Evolutionary conservation across 2,329 filamentous ascomycete species (phyloP), one percentile per base, ranked within the genome.

Genomic region (Hypoxylon sp.): DNA sequence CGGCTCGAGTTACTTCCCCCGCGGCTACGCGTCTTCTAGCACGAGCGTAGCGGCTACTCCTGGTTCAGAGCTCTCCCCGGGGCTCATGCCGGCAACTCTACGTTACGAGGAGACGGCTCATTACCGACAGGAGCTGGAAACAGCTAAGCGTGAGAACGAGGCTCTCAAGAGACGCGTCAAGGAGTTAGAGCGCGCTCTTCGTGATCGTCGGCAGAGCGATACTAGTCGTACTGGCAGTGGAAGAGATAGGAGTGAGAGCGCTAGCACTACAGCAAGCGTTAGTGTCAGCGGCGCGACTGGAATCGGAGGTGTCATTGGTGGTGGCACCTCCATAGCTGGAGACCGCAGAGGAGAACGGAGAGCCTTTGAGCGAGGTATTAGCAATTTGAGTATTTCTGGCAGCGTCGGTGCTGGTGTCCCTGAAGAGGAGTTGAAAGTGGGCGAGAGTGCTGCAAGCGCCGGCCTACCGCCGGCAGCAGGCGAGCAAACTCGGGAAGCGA

Each of bases 101-200:
- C 84, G 89, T 11, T 90, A 89, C 75, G 89, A 91, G 71, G 89
- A 91, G 77, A 87, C 87, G 0, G 86, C 85, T 0, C 85, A 84
- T 66, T 88, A 88, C 73, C 83, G 88, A 3, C 82, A 84, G 39
- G 89, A 91, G 75, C 80, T 91, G 0, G 89, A 91, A 24, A 80
- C 74, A 4, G 86, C 87, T 42, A 91, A 90, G 79, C 82, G 84
- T 51, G 90, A 92, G 78, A 91, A 92, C 66, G 89, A 91, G 58
- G 77, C 78, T 0, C 79, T 92, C 50, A 90, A 89, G 81, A 82
- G 84, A 60, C 84, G 87, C 13, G 86, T 92, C 64, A 84, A 88
- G 50, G 89, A 91, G 47, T 79, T 92, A 10, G 90, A 92, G 79
- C 82, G 84, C 39, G 79, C 83, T 69, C 80, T 90, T 6, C 81